These are phyloP conservation scores for Chalciporus sp. DNA, from an alignment of 1,284 basidiomycete genomes.

Conservation along the genomic window DNA sequence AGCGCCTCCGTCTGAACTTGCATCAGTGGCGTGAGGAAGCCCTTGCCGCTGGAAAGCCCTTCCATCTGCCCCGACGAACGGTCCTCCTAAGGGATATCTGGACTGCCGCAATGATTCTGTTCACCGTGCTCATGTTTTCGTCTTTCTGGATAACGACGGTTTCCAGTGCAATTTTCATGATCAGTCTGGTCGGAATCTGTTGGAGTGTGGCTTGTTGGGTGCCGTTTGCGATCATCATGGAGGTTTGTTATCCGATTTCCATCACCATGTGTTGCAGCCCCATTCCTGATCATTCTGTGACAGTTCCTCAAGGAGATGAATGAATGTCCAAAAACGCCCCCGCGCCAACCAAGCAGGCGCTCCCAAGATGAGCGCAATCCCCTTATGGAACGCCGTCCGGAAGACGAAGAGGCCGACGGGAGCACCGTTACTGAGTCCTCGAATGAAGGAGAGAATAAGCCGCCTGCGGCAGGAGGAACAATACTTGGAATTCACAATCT, in stretches of 20 bases:
- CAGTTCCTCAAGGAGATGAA: slow-evolving; percentile 84
- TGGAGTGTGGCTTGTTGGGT: slow-evolving; percentile 98
- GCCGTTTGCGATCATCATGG: slow-evolving; percentile 91
- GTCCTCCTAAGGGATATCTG: slow-evolving; percentile 91
- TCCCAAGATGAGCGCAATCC: slow-evolving; percentile 56
- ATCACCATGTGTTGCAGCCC: background rate
- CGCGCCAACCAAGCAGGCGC: slow-evolving; percentile 3
- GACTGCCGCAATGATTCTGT: slow-evolving; percentile 83
- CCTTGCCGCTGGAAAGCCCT: slow-evolving; percentile 65
- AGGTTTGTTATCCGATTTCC: slow-evolving; percentile 48
- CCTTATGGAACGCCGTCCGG: slow-evolving; percentile 63
- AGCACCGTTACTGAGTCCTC: slow-evolving; percentile 35
- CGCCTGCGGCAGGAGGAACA: slow-evolving; percentile 85
- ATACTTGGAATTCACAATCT: slow-evolving; percentile 95
- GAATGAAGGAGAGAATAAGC: slow-evolving; percentile 49
- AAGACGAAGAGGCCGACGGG: slow-evolving; percentile 41
- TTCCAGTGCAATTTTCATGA: slow-evolving; percentile 72
- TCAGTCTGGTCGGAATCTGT: slow-evolving; percentile 85
- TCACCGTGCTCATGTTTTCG: slow-evolving; percentile 74
- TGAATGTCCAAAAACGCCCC: slow-evolving; percentile 10
- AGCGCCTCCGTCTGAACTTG: slow-evolving; percentile 70
- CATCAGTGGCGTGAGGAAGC: slow-evolving; percentile 83
- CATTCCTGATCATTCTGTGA: slow-evolving; percentile 4
- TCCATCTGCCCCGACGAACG: slow-evolving; percentile 82
- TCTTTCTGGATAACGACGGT: slow-evolving; percentile 86